Percentiles rank a stretch among this genome's conserved stretches.
These are phyloP conservation scores for Emergomyces pasteurianus DNA, from an alignment of 2,329 filamentous ascomycete genomes.

Conservation along the genomic window DNA sequence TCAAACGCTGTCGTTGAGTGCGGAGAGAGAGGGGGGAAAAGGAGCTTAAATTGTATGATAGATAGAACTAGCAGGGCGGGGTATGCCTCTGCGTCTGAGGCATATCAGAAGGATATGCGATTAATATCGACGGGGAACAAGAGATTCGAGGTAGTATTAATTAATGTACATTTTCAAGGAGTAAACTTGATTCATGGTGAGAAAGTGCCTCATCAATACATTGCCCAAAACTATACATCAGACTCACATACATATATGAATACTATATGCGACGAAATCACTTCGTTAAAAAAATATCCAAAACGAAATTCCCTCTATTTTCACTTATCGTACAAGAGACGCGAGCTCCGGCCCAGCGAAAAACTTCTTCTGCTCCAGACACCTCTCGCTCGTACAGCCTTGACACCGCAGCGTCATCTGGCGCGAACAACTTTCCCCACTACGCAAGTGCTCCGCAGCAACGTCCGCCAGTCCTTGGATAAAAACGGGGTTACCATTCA, in stretches of 20 bases:
- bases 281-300: not conserved
- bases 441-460: conserved; percentile 65
- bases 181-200: not conserved
- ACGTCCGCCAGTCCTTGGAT: conserved; percentile 82
- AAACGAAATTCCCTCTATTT: not conserved
- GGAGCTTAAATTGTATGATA: not conserved
- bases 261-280: not conserved
- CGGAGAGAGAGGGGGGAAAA: not conserved
- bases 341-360: conserved; percentile 38
- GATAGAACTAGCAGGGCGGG: not conserved
- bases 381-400: conserved; percentile 81
- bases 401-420: conserved; percentile 91
- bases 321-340: conserved; percentile 22
- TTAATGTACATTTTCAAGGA: not conserved
- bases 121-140: not conserved
- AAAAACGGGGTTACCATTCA: conserved; percentile 85
- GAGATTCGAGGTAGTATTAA: not conserved
- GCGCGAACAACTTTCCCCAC: conserved; percentile 56
- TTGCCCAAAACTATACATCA: not conserved
- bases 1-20: not conserved
- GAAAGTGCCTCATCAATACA: not conserved
- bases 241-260: not conserved
- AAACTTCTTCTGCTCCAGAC: conserved; percentile 59
- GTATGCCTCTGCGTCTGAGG: not conserved
- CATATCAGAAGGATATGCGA: no score